Evolutionary conservation across 495 filamentous ascomycete species (phyloP).

Genomic region (Bombardia bombarda): DNA sequence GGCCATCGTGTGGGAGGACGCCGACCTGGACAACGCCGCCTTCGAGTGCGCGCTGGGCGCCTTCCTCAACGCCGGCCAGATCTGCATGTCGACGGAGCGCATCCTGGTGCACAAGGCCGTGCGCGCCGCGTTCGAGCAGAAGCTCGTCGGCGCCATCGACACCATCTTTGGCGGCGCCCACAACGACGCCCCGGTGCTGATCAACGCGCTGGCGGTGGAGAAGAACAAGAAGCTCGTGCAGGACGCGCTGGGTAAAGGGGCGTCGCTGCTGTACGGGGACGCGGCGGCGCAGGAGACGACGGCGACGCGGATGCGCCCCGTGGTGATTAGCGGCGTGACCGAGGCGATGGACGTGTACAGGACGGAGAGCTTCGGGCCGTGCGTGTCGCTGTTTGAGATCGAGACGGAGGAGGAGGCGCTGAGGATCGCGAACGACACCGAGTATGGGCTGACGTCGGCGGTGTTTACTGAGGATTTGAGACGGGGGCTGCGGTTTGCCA

Average conservation of each 20-base stretch:
- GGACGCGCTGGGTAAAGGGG: slow-evolving; percentile 63
- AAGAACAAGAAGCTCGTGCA: slow-evolving; percentile 61
- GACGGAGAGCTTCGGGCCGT: slow-evolving; percentile 78
- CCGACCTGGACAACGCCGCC: slow-evolving; percentile 52
- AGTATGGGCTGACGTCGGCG: slow-evolving; percentile 74
- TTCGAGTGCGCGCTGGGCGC: slow-evolving; percentile 41
- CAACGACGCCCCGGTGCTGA: slow-evolving; percentile 49
- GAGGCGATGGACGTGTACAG: slow-evolving; percentile 77
- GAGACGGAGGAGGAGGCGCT: slow-evolving; percentile 63
- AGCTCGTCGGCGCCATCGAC: slow-evolving; percentile 46
- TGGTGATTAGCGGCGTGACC: slow-evolving; percentile 62
- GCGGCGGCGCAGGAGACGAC: slow-evolving; percentile 34
- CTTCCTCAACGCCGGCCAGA: slow-evolving; percentile 62
- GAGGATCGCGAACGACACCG: slow-evolving; percentile 70
- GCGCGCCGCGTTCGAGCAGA: slow-evolving; percentile 54
- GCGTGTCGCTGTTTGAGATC: slow-evolving; percentile 52
- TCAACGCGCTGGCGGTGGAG: slow-evolving; percentile 50
- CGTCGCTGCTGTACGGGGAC: slow-evolving; percentile 55
- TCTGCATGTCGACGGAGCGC: slow-evolving; percentile 88
- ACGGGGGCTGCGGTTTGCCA: slow-evolving; percentile 64
- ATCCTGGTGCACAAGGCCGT: slow-evolving; percentile 73
- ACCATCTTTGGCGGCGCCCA: slow-evolving; percentile 38
- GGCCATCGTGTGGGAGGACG: slow-evolving; percentile 58
- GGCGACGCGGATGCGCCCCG: slow-evolving; percentile 56
- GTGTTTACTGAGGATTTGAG: slow-evolving; percentile 80